Base-by-base conservation (phyloP, 169 alveolate species). In the Neospora caninum region DNA sequence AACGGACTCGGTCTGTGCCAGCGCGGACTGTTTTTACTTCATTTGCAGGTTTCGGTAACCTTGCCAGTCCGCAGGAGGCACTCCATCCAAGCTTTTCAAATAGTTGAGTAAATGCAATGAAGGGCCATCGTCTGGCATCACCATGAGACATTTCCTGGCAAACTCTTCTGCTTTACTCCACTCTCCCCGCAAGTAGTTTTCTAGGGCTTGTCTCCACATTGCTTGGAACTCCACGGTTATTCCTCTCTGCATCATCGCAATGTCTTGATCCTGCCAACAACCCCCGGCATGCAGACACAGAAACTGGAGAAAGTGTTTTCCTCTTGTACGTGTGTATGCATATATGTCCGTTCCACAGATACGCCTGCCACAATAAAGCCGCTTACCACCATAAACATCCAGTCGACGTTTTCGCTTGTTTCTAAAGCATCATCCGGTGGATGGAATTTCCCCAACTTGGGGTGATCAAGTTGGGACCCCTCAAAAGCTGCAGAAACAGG, bases 41-140 rank as follows among this genome's bases (percentile, higher is more conserved):
- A 38, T 78, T 78, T 78, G 39, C 87, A 78, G 7, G 49, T 78
- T 27, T 78, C 87, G 41, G 36, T 41, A 82, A 25, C 89, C 89
- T 42, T 82, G 89, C 89, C 89, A 82, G 36, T 82, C 89, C 13
- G 54, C 41, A 45, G 89, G 89, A 13, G 67, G 89, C 25, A 82
- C 89, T 2, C 89, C 89, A 31, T 42, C 67, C 34, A 41, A 43
- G 27, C 89, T 82, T n/a, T 82, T 82, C 69, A 82, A 36, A 31
- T 25, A 43, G 31, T 25, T 82, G 70, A 82, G 89, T 38, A 82
- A 0, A 9, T 82, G 89, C 25, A 41, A 31, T 16, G 89, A 39
- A 36, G 89, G 89, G 38, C 89, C 89, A 49, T 86, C 91, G 2
- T 49, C 91, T 31, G 91, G 91, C 91, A 86, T 86, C 45, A 86